These are phyloP conservation scores for Rehmannia glutinosa DNA, from an alignment of 257 asterid genomes.

Conservation along the genomic window DNA sequence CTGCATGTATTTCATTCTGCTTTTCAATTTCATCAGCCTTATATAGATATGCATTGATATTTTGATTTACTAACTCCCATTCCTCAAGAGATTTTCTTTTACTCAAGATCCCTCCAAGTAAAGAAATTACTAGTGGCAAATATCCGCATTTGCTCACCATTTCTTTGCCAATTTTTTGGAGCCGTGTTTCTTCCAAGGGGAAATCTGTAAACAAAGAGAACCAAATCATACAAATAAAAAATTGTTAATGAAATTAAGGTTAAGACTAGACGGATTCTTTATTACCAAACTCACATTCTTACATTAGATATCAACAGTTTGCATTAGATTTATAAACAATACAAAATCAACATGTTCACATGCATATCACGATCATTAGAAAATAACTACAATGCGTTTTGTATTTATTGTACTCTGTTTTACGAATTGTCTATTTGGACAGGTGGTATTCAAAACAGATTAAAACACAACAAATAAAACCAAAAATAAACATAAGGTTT, in stretches of 20 bases:
- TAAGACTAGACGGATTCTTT: too few relatives aligned
- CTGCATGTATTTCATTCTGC: background rate
- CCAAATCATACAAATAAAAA: background rate
- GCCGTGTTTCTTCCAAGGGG: background rate
- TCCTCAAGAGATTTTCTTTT: background rate
- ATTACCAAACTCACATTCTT: too few relatives aligned
- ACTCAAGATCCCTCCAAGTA: constrained; percentile 11
- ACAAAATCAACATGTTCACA: too few relatives aligned
- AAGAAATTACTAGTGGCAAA: constrained; percentile 5
- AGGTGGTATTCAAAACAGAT: too few relatives aligned
- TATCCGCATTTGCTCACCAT: background rate
- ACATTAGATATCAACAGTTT: too few relatives aligned
- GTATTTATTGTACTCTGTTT: too few relatives aligned
- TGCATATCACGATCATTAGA: too few relatives aligned
- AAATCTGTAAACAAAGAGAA: background rate
- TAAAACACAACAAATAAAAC: too few relatives aligned
- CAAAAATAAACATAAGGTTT: too few relatives aligned
- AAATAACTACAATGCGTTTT: too few relatives aligned
- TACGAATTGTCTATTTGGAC: too few relatives aligned
- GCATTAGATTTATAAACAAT: too few relatives aligned
- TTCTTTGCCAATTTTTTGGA: background rate
- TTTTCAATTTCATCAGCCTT: background rate
- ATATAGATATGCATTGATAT: background rate
- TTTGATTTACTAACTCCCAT: constrained; percentile 6
- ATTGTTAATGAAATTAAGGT: background rate